phyloP scores from a whole-genome alignment of 768 basidiomycete genomes.

The Boletellus ananas region DNA sequence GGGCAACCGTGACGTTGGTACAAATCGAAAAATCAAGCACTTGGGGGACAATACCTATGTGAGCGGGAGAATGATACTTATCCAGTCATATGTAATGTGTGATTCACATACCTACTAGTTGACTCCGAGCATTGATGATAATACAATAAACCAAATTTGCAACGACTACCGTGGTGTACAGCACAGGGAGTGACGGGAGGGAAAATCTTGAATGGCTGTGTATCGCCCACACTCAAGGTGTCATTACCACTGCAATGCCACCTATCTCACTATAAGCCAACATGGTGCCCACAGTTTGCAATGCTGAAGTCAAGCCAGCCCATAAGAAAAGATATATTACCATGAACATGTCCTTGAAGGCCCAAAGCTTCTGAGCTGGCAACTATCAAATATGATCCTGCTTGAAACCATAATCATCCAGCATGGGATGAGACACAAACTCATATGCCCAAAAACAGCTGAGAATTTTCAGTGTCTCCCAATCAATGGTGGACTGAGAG shows the following conservation, averaged over 20 bases:
- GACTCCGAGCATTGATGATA: not conserved
- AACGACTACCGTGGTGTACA: not conserved
- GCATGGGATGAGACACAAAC: not conserved
- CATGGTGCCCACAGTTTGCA: not conserved
- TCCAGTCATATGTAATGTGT: not conserved
- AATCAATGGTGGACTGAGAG: not conserved
- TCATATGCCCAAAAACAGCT: not conserved
- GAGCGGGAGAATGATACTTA: not conserved
- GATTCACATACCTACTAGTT: not conserved
- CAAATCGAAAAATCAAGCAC: not conserved
- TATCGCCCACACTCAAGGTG: not conserved
- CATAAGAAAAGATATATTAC: not conserved
- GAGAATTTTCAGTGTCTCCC: too few relatives aligned
- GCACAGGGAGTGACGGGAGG: not conserved
- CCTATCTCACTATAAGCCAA: too few relatives aligned
- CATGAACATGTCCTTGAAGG: not conserved
- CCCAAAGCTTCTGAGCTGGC: not conserved
- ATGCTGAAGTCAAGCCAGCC: not conserved
- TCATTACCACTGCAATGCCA: not conserved
- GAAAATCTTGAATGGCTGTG: not conserved
- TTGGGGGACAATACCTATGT: not conserved
- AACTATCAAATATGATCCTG: not conserved
- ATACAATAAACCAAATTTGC: not conserved
- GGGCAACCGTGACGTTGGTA: not conserved
- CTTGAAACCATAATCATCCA: not conserved